Base-by-base conservation (phyloP, 2,329 filamentous ascomycete genomes). In the Fusarium miscanthi region DNA sequence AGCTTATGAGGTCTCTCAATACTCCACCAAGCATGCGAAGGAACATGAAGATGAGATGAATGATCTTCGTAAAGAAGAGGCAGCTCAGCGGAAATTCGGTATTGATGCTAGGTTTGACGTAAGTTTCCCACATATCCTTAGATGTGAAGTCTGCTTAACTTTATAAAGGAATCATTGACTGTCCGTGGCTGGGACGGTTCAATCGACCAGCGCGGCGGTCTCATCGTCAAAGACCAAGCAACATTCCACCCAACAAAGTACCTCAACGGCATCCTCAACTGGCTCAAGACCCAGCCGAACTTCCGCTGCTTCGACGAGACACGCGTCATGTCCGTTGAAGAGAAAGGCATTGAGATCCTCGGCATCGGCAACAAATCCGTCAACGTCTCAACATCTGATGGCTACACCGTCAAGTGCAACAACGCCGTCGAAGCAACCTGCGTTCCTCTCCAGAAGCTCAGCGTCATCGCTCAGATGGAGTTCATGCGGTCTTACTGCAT, bases 201-300 rank as follows among this genome's bases (percentile, higher is more conserved):
- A 10, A 76, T 83, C 2, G 85, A 89, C 57, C 87, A 88, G 72
- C 84, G 86, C 38, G 87, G 84, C 59, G 87, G 84, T 5, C 82
- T 83, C 7, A 76, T 89, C 8, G 85, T 84, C 58, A 61, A 75
- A 5, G 78, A 82, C 21, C 87, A 90, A 72, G 87, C 86, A 1
- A 84, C 86, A 0, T 89, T 89, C 75, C 87, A 89, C 61, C 87
- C 87, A 0, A 90, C 87, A 6, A 85, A 85, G 70, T 90, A 90
- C 71, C 78, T 89, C 2, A 79, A 84, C 41, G 87, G 87, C 11
- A 76, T 90, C 3, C 80, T 90, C 7, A 80, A 82, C 12, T 89
- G 85, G 81, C 82, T 90, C 23, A 80, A 82, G 35, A 65, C 84
- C 23, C 86, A 89, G 72, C 81, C 82, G 12, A 86, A 87, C 77